Conservation (phyloP, 345 rosid genomes). For the Garcia nutans region DNA sequence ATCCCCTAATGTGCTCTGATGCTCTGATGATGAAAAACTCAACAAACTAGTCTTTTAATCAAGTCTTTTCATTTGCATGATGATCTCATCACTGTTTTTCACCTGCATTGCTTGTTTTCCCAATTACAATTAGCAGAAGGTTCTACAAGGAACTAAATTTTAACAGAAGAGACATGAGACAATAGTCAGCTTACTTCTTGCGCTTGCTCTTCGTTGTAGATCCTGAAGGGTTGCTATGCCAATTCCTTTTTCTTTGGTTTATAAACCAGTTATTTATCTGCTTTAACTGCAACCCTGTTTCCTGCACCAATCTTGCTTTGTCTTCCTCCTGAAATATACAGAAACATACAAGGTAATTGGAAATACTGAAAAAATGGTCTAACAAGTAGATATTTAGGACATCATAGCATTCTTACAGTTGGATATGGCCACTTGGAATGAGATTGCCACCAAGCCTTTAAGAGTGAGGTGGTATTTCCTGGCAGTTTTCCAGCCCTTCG, state of each 20-base stretch:
- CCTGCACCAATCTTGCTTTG: conserved; percentile 71
- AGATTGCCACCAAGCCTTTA: conserved; percentile 90
- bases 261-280: conserved; percentile 93
- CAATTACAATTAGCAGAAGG: conserved; percentile 5
- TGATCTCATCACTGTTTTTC: conserved; percentile 22
- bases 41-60: background rate
- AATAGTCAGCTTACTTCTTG: conserved; percentile 51
- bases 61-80: conserved; percentile 16
- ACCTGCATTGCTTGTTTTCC: conserved; percentile 39
- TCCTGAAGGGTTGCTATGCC: conserved; percentile 71
- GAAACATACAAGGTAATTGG: conserved; percentile 4
- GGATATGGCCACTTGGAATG: conserved; percentile 97
- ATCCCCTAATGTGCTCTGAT: background rate
- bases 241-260: conserved; percentile 88
- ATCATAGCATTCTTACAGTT: conserved; percentile 44
- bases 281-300: conserved; percentile 79
- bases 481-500: conserved; percentile 89
- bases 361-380: background rate
- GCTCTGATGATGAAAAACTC: background rate
- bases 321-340: conserved; percentile 66
- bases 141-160: background rate
- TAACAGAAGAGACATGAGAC: background rate
- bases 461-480: conserved; percentile 72
- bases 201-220: conserved; percentile 70
- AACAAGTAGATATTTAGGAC: background rate